Evolutionary conservation across 805 yeast species (phyloP), one percentile per base, ranked within the genome.

Genomic region (Ogataea degrootiae): DNA sequence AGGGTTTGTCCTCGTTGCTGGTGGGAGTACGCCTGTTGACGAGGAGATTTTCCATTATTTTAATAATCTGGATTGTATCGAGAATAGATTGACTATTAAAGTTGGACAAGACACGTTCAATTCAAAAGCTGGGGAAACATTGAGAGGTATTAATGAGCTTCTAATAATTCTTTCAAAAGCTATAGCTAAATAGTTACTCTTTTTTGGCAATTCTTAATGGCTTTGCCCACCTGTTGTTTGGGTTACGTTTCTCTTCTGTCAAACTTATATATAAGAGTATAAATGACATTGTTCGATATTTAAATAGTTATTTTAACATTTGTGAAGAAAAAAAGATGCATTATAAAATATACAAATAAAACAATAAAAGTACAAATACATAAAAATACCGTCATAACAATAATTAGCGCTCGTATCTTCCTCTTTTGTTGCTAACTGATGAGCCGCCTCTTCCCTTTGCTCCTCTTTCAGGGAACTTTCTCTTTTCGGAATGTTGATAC

Each of bases 131-230:
- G 76, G 71, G 29, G 83, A 76, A 47, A 80, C 80, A 41, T 79
- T 84, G 23, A 74, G 75, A 50, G 94, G 94, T 56, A 75, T 82
- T 52, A 86, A 85, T 58, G 88, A 85, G 56, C 68, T 87, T 41
- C 74, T 85, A 56, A 71, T 74, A 17, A 68, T 85, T 34, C 67
- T 85, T 31, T 53, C 64, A 1, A 54, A 45, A 43, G 59, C 52
- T 5, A 51, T 41, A 12, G n/a, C 49, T 23, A 43, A 39, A 9
- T 35, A 17, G n/a, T 33, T 2, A 6, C 35, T 9, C n/a, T 15
- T 22, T 43, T 19, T 23, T 39, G 39, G 37, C 15, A 31, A 22
- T 19, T 16, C 22, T 38, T 21, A 7, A 42, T 36, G 15, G 23
- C 22, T 31, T 16, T 31, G 15, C 19, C 21, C 21, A 19, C 21